Evolutionary conservation across 768 basidiomycete genomes (phyloP), one percentile per base, ranked within the genome.

Genomic region (Amanita pseudoporphyria): DNA sequence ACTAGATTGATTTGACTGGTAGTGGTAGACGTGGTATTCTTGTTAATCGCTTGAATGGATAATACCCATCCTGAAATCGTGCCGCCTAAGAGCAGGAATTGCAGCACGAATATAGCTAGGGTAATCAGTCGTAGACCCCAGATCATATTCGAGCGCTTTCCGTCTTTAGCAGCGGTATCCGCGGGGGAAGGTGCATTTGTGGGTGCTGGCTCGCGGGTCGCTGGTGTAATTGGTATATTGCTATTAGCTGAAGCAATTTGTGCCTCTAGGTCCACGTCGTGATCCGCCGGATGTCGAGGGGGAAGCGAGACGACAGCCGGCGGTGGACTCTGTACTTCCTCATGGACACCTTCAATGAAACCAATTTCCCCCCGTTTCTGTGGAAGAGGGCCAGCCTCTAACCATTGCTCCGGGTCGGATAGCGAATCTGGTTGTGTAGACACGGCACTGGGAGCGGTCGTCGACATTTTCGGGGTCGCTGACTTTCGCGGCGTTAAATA

Each of bases 301-400:
- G 74, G 77, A 10, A 62, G 58, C 9, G 33, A 39, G 13, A 57
- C 32, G 16, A 38, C 54, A 42, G 66, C 62, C 57, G 3, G 32
- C 2, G 36, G 40, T 21, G n/a, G n/a, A n/a, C 22, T 5, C 16
- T 42, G 21, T 4, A 30, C 6, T 13, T 52, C 56, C 45, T 55
- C 61, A 48, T 68, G 68, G 16, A 67, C 46, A 9, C 63, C 69
- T 47, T 79, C 79, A 24, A 67, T 52, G 58, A 68, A 86, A 18
- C 82, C 82, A 45, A 86, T 78, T 58, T 84, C 82, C 22, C 82
- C 84, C 16, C 73, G 70, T 61, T 84, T 84, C 38, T 59, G 61
- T 46, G 82, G 83, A 58, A 83, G 64, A 48, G 82, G 81, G 37
- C 69, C 80, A 57, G 81, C 80, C 69, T 83, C 69, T 48, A 65